Percentiles rank a stretch among this genome's conserved stretches.
These are phyloP conservation scores for Candida berthetii DNA, from an alignment of 805 yeast species.

Conservation along the genomic window DNA sequence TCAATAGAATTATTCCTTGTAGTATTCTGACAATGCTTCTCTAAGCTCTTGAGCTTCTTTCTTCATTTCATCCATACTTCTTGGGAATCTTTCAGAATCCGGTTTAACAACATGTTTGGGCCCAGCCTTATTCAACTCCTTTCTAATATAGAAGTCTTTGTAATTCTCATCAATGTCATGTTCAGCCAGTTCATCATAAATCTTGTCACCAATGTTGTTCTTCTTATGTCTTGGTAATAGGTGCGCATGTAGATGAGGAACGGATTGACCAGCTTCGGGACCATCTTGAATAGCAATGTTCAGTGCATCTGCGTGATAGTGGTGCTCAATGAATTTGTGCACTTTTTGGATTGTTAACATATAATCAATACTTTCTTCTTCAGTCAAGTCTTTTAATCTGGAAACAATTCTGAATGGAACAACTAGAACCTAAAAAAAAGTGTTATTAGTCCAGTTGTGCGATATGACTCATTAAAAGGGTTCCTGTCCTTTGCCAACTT, in stretches of 20 bases:
- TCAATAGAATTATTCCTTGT: not conserved
- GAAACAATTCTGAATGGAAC: conserved; percentile 73
- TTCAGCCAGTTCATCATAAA: conserved; percentile 56
- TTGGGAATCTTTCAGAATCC: conserved; percentile 49
- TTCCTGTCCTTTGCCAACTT: too few relatives aligned
- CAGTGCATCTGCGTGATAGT: conserved; percentile 74
- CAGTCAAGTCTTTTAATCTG: conserved; percentile 61
- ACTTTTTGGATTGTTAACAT: conserved; percentile 70
- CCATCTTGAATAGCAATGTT: conserved; percentile 97
- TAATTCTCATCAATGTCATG: conserved; percentile 33
- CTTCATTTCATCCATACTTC: conserved; percentile 63
- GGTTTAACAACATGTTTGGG: conserved; percentile 26
- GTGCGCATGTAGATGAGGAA: conserved; percentile 94
- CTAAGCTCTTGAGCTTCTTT: conserved; percentile 58
- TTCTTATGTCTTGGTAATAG: conserved; percentile 73
- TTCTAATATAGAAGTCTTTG: conserved; percentile 23
- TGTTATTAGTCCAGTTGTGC: not conserved
- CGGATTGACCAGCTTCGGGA: conserved; percentile 91
- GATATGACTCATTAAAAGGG: not conserved
- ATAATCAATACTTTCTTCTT: conserved; percentile 72
- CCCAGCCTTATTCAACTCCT: conserved; percentile 17
- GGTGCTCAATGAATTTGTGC: conserved; percentile 56
- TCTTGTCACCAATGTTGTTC: conserved; percentile 61
- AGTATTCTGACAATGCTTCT: conserved; percentile 25
- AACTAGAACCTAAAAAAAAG: conserved; percentile 40